These are phyloP conservation scores for Anethum foeniculum DNA, from an alignment of 140 eudicot genomes.

Conservation along the genomic window DNA sequence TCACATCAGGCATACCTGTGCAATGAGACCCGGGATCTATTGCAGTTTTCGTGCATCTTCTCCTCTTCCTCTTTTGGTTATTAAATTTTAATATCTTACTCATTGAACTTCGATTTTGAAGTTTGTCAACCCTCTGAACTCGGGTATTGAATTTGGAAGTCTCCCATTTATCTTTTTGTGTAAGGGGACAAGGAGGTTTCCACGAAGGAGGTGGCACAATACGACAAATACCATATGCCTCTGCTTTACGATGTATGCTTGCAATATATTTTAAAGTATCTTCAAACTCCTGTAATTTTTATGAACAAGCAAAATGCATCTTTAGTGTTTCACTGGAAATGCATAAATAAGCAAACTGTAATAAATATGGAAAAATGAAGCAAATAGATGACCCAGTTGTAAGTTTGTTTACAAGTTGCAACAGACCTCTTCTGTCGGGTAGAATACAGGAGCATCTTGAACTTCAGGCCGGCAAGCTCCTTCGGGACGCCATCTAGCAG, in stretches of 20 bases:
- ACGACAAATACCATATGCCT: slow-evolving; percentile 84
- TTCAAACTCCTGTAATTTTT: slow-evolving; percentile 60
- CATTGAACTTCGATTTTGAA: slow-evolving; percentile 69
- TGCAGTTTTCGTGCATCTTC: slow-evolving; percentile 53
- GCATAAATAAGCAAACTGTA: background rate
- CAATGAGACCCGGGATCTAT: slow-evolving; percentile 31
- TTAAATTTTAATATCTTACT: slow-evolving; percentile 32
- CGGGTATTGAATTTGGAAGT: slow-evolving; percentile 68
- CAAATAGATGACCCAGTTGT: background rate
- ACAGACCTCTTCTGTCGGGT: slow-evolving; percentile 83
- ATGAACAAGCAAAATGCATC: background rate
- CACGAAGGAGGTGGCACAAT: slow-evolving; percentile 96
- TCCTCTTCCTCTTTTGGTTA: slow-evolving; percentile 62
- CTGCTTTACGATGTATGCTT: slow-evolving; percentile 75
- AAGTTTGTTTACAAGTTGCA: background rate
- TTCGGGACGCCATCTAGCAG: slow-evolving; percentile 82
- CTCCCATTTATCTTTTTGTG: slow-evolving; percentile 60
- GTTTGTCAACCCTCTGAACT: slow-evolving; percentile 81
- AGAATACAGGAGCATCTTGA: slow-evolving; percentile 82
- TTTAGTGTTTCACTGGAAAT: background rate
- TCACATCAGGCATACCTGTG: slow-evolving; percentile 29
- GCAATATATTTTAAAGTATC: slow-evolving; percentile 72
- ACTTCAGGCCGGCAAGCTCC: slow-evolving; percentile 70
- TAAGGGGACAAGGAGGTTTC: slow-evolving; percentile 87
- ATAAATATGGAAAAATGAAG: background rate